These are phyloP conservation scores for Aspergillus avenaceus DNA, from an alignment of 495 filamentous ascomycete species.

Conservation along the genomic window DNA sequence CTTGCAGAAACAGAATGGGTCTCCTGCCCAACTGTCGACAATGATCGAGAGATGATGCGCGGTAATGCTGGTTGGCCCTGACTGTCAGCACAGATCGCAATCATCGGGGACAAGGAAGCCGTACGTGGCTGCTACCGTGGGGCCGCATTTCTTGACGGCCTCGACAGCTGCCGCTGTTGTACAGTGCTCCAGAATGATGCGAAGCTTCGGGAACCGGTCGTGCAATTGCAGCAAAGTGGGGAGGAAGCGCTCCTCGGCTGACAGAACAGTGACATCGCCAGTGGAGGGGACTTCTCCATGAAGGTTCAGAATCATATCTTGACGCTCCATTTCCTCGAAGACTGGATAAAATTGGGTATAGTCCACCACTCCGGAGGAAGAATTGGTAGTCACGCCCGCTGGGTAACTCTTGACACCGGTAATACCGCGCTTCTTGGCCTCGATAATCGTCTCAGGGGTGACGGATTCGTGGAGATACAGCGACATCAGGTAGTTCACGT, in stretches of 20 bases:
- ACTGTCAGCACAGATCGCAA: conserved; percentile 3
- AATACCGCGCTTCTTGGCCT: conserved; percentile 56
- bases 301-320: conserved; percentile 59
- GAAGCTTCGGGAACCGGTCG: conserved; percentile 68
- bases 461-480: conserved; percentile 77
- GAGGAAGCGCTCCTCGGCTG: conserved; percentile 77
- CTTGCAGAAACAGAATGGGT: conserved; percentile 85
- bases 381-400: conserved; percentile 76
- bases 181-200: conserved; percentile 76
- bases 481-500: conserved; percentile 82
- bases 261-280: conserved; percentile 62
- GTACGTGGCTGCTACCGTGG: conserved; percentile 51
- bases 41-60: conserved; percentile 80
- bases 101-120: neutral
- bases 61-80: conserved; percentile 42
- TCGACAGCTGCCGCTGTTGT: conserved; percentile 79
- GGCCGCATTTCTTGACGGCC: conserved; percentile 69
- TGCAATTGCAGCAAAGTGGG: conserved; percentile 71
- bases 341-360: conserved; percentile 70
- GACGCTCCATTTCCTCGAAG: conserved; percentile 72
- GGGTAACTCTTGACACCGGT: conserved; percentile 58
- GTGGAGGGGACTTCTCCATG: conserved; percentile 56
- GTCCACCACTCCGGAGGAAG: conserved; percentile 71
- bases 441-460: conserved; percentile 72
- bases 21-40: conserved; percentile 69